phyloP scores from a whole-genome alignment of 371 early-diverging fungal genomes.

The Actinomortierella wolfii region DNA sequence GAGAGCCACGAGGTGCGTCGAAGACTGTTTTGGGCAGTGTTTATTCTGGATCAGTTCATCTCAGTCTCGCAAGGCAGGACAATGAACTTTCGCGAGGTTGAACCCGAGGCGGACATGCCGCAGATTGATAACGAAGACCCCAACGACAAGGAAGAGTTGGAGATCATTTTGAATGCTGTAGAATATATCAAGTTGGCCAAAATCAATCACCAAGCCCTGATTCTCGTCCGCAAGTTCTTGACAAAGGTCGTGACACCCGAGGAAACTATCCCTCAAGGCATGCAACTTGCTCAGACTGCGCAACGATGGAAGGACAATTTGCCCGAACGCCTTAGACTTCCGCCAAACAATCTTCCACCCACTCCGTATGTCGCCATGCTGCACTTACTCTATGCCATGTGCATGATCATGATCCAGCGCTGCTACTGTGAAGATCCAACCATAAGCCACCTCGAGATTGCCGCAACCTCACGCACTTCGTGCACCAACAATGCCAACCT shows the following conservation, averaged over 20 bases:
- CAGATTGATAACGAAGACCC: slow-evolving; percentile 38
- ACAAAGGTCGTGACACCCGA: slow-evolving; percentile 44
- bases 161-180: slow-evolving; percentile 32
- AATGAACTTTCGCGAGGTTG: slow-evolving; percentile 42
- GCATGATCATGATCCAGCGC: slow-evolving; percentile 58
- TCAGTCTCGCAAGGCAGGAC: slow-evolving; percentile 42
- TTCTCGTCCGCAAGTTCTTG: slow-evolving; percentile 46
- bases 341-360: slow-evolving; percentile 34
- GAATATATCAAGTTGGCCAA: slow-evolving; percentile 48
- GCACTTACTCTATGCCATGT: slow-evolving; percentile 57
- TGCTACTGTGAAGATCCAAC: slow-evolving; percentile 52
- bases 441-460: slow-evolving; percentile 38
- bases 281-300: slow-evolving; percentile 40
- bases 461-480: slow-evolving; percentile 48
- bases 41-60: slow-evolving; percentile 44
- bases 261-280: slow-evolving; percentile 41
- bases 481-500: slow-evolving; percentile 63
- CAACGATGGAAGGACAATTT: slow-evolving; percentile 41
- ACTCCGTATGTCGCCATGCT: slow-evolving; percentile 51
- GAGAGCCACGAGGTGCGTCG: slow-evolving; percentile 42
- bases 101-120: slow-evolving; percentile 42
- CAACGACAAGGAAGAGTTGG: slow-evolving; percentile 38
- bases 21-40: slow-evolving; percentile 40
- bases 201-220: slow-evolving; percentile 39
- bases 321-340: slow-evolving; percentile 37